Percentiles rank a stretch among this genome's conserved stretches.
Conservation (phyloP, 805 yeast species). For the Maudiozyma barnettii region DNA sequence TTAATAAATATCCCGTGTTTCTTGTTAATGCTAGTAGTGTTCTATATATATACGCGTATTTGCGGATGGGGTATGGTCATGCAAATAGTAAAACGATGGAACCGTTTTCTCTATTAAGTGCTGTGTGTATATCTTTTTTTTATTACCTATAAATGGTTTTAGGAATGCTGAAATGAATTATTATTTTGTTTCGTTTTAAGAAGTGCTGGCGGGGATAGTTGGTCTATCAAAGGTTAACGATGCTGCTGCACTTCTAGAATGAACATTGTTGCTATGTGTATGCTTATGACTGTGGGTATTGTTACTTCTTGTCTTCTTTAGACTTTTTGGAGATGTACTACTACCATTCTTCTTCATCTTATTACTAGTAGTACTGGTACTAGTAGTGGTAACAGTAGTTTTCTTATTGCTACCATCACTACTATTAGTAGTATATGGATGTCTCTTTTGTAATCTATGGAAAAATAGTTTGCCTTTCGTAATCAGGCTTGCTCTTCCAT, state of each 20-base stretch:
- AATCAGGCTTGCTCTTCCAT: not conserved
- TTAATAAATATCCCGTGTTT: no score
- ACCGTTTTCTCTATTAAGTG: no score
- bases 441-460: not conserved
- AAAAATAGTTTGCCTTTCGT: not conserved
- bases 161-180: no score
- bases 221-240: not conserved
- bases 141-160: no score
- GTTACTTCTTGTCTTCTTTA: not conserved
- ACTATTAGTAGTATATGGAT: not conserved
- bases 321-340: not conserved
- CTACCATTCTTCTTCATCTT: not conserved
- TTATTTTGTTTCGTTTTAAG: no score
- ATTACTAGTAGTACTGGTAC: not conserved
- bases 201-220: no score
- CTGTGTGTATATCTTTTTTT: no score
- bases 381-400: not conserved
- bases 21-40: no score
- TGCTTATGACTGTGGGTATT: not conserved
- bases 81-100: no score
- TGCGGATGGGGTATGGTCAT: no score
- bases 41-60: no score
- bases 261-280: not conserved
- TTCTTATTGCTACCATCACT: not conserved
- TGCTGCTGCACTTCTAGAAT: not conserved